Evolutionary conservation across 768 basidiomycete species (phyloP).

Genomic region (Termitomyces heimii): DNA sequence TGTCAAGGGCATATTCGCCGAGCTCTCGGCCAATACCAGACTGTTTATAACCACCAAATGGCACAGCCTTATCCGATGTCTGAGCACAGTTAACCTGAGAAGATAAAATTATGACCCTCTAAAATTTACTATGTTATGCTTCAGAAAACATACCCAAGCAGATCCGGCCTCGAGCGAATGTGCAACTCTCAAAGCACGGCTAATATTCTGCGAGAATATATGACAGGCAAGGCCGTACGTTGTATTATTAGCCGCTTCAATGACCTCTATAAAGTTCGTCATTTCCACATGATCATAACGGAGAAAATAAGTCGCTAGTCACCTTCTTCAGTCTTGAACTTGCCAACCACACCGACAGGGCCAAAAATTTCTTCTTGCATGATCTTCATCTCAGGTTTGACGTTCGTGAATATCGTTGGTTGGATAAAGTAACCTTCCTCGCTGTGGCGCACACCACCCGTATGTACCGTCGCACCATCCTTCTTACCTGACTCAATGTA

Average conservation of each 20-base stretch:
- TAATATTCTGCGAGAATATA: conserved; percentile 17
- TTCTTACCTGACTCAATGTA: conserved; percentile 72
- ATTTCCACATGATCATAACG: conserved; percentile 22
- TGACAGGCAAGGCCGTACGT: conserved; percentile 15
- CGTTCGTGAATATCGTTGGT: conserved; percentile 68
- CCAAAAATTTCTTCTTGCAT: conserved; percentile 71
- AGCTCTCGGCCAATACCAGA: conserved; percentile 21
- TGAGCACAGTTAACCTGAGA: conserved; percentile 18
- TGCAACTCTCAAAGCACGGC: conserved; percentile 17
- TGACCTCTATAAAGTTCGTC: conserved; percentile 14
- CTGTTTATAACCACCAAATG: conserved; percentile 23
- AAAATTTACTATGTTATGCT: background rate
- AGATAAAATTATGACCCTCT: background rate
- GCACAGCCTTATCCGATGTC: conserved; percentile 10
- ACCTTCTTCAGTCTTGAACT: conserved; percentile 56
- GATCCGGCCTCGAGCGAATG: conserved; percentile 19
- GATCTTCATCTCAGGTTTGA: conserved; percentile 60
- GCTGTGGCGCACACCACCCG: conserved; percentile 57
- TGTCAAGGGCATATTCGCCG: conserved; percentile 22
- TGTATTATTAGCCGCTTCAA: conserved; percentile 17
- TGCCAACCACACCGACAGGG: conserved; percentile 65
- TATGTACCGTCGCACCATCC: conserved; percentile 59
- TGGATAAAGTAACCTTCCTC: conserved; percentile 61
- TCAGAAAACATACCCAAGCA: conserved; percentile 10
- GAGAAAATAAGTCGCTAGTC: background rate